Percentiles rank a stretch among this genome's conserved stretches.
phyloP scores from a whole-genome alignment of 2,329 filamentous ascomycete genomes.

The Stachybotrys chartarum region DNA sequence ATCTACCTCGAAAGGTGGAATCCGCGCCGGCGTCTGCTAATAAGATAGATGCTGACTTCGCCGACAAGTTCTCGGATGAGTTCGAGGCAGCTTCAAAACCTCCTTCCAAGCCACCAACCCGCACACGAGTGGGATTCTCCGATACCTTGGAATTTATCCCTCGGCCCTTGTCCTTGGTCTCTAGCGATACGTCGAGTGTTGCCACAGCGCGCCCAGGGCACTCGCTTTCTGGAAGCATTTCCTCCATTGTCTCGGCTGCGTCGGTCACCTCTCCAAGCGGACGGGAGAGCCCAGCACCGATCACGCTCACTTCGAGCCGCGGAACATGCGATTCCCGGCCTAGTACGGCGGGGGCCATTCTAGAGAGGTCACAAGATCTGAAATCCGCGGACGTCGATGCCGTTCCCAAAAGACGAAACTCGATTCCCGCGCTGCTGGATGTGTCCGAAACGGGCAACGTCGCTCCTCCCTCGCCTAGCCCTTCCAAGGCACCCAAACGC shows the following conservation, averaged over 20 bases:
- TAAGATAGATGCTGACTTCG: neutral
- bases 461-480: conserved; percentile 34
- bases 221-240: conserved; percentile 72
- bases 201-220: conserved; percentile 63
- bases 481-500: conserved; percentile 45
- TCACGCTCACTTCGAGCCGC: conserved; percentile 32
- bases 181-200: conserved; percentile 76
- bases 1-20: neutral
- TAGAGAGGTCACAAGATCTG: conserved; percentile 39
- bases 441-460: conserved; percentile 27
- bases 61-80: neutral
- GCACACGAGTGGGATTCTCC: conserved; percentile 72
- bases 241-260: conserved; percentile 60
- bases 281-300: conserved; percentile 28
- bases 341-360: conserved; percentile 63
- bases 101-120: conserved; percentile 28
- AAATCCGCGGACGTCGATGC: conserved; percentile 9
- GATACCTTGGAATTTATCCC: conserved; percentile 80
- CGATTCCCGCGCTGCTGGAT: conserved; percentile 47
- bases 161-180: conserved; percentile 74
- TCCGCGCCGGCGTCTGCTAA: neutral
- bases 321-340: conserved; percentile 48
- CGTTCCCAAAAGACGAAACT: conserved; percentile 48
- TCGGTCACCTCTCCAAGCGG: conserved; percentile 29
- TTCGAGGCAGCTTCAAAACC: conserved; percentile 11